Percentiles rank a stretch among this genome's conserved stretches.
Conservation (phyloP, 768 basidiomycete genomes). For the Podaxis sp. region DNA sequence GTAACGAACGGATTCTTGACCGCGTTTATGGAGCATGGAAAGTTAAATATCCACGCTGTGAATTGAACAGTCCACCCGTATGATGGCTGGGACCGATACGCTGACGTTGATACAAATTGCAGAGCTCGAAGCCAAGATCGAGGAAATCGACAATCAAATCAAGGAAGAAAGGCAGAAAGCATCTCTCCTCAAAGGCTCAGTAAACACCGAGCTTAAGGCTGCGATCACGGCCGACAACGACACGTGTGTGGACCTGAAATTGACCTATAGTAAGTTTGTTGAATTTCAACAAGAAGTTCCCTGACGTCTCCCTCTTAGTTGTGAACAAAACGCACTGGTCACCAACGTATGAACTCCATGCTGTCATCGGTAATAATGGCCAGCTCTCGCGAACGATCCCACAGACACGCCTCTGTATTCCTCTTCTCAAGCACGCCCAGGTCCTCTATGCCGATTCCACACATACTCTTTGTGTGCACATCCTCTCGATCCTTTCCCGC, state of each 20-base stretch:
- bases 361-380: conserved; percentile 40
- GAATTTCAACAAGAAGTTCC: neutral
- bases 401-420: too few relatives aligned
- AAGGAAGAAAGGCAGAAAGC: conserved; percentile 32
- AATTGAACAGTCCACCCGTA: conserved; percentile 5
- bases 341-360: conserved; percentile 60
- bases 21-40: conserved; percentile 37
- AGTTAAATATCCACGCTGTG: conserved; percentile 33
- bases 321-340: conserved; percentile 51
- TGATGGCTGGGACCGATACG: neutral
- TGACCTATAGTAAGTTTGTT: conserved; percentile 50
- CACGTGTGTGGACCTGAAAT: conserved; percentile 39
- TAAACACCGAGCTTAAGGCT: conserved; percentile 37
- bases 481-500: too few relatives aligned
- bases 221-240: conserved; percentile 41
- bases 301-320: conserved; percentile 31
- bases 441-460: too few relatives aligned
- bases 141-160: conserved; percentile 39
- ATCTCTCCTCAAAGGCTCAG: conserved; percentile 33
- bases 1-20: conserved; percentile 43
- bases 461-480: too few relatives aligned
- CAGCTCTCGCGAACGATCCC: conserved; percentile 43
- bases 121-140: conserved; percentile 41
- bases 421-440: too few relatives aligned
- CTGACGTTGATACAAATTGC: conserved; percentile 24